phyloP scores from a whole-genome alignment of 2,329 filamentous ascomycete genomes.

The Monosporascus sp. region DNA sequence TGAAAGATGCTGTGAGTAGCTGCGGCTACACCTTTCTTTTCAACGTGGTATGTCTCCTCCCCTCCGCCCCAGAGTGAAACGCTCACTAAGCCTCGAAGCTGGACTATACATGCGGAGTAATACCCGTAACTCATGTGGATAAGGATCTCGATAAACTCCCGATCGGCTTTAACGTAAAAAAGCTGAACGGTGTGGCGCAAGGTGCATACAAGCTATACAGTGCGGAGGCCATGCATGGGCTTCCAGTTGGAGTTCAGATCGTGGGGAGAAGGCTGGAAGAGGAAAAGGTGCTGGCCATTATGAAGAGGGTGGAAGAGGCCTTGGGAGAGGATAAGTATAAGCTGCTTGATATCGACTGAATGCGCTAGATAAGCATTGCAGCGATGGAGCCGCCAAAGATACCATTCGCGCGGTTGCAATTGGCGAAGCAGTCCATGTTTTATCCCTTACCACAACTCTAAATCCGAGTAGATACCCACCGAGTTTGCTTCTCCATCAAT shows the following conservation, averaged over 20 bases:
- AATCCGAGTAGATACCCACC: no score
- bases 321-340: slow-evolving; percentile 54
- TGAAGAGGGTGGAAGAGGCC: slow-evolving; percentile 73
- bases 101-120: slow-evolving; percentile 77
- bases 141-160: slow-evolving; percentile 61
- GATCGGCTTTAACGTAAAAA: slow-evolving; percentile 50
- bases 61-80: neutral
- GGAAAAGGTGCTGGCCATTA: slow-evolving; percentile 78
- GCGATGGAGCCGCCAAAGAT: neutral
- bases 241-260: slow-evolving; percentile 82
- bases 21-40: slow-evolving; percentile 94
- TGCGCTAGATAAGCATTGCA: neutral
- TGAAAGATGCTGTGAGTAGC: slow-evolving; percentile 77
- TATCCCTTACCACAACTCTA: no score
- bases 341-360: slow-evolving; percentile 43
- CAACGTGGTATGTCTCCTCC: slow-evolving; percentile 60
- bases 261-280: slow-evolving; percentile 77
- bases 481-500: no score
- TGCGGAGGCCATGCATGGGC: slow-evolving; percentile 73
- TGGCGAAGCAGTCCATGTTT: no score
- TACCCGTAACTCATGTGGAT: slow-evolving; percentile 85
- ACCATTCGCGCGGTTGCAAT: neutral
- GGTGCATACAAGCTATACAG: slow-evolving; percentile 87
- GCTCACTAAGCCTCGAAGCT: slow-evolving; percentile 43
- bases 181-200: slow-evolving; percentile 71